Base-by-base conservation (phyloP, 2,329 filamentous ascomycete genomes). In the Cladosporium sp. region DNA sequence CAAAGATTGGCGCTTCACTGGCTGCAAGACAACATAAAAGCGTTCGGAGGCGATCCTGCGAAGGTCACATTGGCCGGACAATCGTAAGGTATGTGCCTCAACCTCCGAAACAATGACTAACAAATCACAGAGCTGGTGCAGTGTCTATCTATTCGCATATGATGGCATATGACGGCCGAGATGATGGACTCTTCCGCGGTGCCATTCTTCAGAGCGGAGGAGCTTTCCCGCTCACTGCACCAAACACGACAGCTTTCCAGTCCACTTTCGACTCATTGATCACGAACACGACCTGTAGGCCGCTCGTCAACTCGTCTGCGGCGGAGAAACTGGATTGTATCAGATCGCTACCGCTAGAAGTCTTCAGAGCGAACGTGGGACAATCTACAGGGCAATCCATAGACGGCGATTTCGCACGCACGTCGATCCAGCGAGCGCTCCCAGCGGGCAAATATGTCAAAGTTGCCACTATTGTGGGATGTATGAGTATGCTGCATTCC, bases 201-300 rank as follows among this genome's bases (percentile, higher is more conserved):
- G 34, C 56, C 3, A 46, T 58, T 10, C 56, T 58, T 46, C 61
- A 64, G 11, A 53, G 48, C 18, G 61, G 89, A 21, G 53, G 3
- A 25, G 53, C 53, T 8, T 57, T 57, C 13, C 53, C 53, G 10
- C 53, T 57, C 0, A 57, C 53, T 10, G 8, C 18, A 28, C 46
- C 30, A 6, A 58, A 36, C 30, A 39, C 63, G 26, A 46, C 18
- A 0, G 7, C 34, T 23, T 70, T 67, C 28, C 86, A 90, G 69
- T 79, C 82, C 0, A 79, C 86, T 3, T 92, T 90, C 71, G 82
- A 91, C 71, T 77, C 79, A 0, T 84, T 92, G 2, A 85, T 88
- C 7, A 68, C 73, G 1, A 79, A 81, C 43, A 86, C 85, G 0
- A 87, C 82, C 51, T 94, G 91, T 76, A 77, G 81, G 1, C 73